A percentile compares a stretch with the other conserved stretches of the same genome.
phyloP scores from a whole-genome alignment of 2,329 filamentous ascomycete species.

The Xylariaceae sp. region DNA sequence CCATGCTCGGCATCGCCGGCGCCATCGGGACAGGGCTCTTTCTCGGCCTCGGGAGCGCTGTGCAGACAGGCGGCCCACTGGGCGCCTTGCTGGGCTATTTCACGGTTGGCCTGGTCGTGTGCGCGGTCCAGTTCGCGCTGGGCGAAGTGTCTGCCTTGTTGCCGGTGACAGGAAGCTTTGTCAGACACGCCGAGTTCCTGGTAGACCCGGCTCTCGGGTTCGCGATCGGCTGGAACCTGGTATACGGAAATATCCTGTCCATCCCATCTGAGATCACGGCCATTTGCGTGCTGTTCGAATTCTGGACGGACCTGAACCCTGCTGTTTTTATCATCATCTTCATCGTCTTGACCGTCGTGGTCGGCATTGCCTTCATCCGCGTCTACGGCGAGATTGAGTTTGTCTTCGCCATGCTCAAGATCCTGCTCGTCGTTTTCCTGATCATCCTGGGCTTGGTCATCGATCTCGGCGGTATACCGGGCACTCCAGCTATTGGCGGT shows the following conservation, averaged over 20 bases:
- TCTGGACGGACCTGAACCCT: slow-evolving; percentile 55
- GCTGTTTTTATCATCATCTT: slow-evolving; percentile 48
- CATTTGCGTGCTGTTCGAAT: slow-evolving; percentile 56
- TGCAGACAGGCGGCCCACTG: slow-evolving; percentile 45
- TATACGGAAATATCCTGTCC: slow-evolving; percentile 49
- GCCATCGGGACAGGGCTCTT: slow-evolving; percentile 58
- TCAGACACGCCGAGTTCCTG: slow-evolving; percentile 54
- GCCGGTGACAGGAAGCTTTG: slow-evolving; percentile 59
- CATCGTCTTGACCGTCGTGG: slow-evolving; percentile 47
- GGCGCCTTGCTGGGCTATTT: slow-evolving; percentile 47
- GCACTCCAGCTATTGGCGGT: slow-evolving; percentile 57
- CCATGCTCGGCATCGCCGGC: slow-evolving; percentile 58
- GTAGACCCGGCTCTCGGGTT: slow-evolving; percentile 57
- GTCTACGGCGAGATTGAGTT: slow-evolving; percentile 57
- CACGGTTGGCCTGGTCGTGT: slow-evolving; percentile 52
- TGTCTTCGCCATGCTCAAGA: slow-evolving; percentile 48
- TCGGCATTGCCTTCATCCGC: slow-evolving; percentile 53
- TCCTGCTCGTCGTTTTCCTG: slow-evolving; percentile 56
- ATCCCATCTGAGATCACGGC: slow-evolving; percentile 59
- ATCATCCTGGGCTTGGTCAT: slow-evolving; percentile 58
- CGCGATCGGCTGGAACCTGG: slow-evolving; percentile 49
- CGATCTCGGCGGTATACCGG: slow-evolving; percentile 56
- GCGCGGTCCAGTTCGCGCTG: slow-evolving; percentile 53
- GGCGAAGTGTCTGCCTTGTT: slow-evolving; percentile 56
- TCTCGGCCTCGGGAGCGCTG: slow-evolving; percentile 50